Base-by-base conservation (phyloP, 2,329 filamentous ascomycete species). In the Fusarium tricinctum region DNA sequence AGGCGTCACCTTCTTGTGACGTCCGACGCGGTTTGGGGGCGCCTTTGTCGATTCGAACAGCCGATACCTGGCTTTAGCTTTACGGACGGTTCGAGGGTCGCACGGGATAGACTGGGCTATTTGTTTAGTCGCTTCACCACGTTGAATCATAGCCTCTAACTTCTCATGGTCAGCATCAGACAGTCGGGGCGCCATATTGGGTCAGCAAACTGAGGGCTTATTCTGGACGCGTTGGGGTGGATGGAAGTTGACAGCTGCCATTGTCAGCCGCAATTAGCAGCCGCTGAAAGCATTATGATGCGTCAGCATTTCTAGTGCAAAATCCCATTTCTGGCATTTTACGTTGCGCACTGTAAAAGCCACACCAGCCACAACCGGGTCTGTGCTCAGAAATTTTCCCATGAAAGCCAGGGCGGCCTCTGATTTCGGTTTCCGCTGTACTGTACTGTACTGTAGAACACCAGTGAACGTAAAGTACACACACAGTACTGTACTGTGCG, bases 21-120 rank as follows among this genome's bases (percentile, higher is more conserved):
- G 57, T 14, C 57, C 50, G 44, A 60, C 28, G 19, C 33, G 57
- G 50, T 60, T 60, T 13, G 49, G 38, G 32, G 57, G 57, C 8
- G 51, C 51, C 51, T 42, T 62, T 42, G 52, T 62, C 45, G 51
- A 45, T 33, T 48, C 46, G 45, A 62, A 62, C 4, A 62, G 42
- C 42, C 30, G 23, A 19, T 40, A 30, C 17, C 49, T 47, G 23
- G 33, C 46, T 19, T 26, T 15, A 28, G 51, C 42, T 48, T 62
- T 62, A 15, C 52, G 51, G 49, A 62, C 46, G 26, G 58, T 49
- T 46, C 46, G 46, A n/a, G 43, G 43, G 35, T 47, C 12, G 38
- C 52, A 57, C 10, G 45, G 39, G 22, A 62, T 56, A 15, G 52
- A 15, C n/a, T 57, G 38, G 33, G 58, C 47, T 62, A 53, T 62